Evolutionary conservation across 164 flowering plant genomes (phyloP).

Genomic region (Vitis riparia): DNA sequence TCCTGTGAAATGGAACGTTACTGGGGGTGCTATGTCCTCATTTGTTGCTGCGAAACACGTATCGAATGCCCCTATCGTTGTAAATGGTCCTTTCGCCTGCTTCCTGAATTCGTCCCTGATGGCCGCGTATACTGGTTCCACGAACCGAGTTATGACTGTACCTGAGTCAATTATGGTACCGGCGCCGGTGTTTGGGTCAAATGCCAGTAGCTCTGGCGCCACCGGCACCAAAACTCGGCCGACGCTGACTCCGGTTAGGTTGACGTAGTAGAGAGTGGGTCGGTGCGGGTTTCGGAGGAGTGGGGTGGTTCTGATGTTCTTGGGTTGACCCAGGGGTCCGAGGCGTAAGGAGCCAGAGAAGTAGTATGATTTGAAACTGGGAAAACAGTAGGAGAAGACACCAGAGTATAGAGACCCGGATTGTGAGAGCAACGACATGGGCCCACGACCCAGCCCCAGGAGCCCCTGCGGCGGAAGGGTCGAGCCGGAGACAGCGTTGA

Average conservation of each 20-base stretch:
- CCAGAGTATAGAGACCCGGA: conserved; percentile 62
- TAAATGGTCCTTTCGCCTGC: conserved; percentile 52
- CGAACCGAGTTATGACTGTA: conserved; percentile 84
- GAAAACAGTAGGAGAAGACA: conserved; percentile 85
- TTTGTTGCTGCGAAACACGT: conserved; percentile 60
- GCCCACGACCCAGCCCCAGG: conserved; percentile 90
- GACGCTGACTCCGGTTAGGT: conserved; percentile 73
- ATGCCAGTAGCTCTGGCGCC: conserved; percentile 40
- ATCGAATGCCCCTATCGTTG: conserved; percentile 76
- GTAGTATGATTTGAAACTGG: conserved; percentile 79
- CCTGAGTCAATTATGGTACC: conserved; percentile 94
- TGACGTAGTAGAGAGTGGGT: conserved; percentile 84
- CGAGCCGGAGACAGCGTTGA: conserved; percentile 49
- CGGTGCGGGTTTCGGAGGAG: conserved; percentile 75
- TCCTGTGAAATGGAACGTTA: conserved; percentile 68
- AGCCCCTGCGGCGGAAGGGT: conserved; percentile 85
- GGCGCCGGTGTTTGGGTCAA: conserved; percentile 75
- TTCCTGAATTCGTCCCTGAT: conserved; percentile 65
- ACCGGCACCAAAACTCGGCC: conserved; percentile 58
- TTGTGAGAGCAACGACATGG: conserved; percentile 76
- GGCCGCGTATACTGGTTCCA: conserved; percentile 53
- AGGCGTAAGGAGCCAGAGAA: conserved; percentile 90
- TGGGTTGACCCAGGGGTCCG: conserved; percentile 79
- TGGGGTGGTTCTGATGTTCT: conserved; percentile 65
- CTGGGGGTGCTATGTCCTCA: conserved; percentile 45